phyloP scores from a whole-genome alignment of 1,139 yeast species.

The Zhuliangozyma parablackwelliae region DNA sequence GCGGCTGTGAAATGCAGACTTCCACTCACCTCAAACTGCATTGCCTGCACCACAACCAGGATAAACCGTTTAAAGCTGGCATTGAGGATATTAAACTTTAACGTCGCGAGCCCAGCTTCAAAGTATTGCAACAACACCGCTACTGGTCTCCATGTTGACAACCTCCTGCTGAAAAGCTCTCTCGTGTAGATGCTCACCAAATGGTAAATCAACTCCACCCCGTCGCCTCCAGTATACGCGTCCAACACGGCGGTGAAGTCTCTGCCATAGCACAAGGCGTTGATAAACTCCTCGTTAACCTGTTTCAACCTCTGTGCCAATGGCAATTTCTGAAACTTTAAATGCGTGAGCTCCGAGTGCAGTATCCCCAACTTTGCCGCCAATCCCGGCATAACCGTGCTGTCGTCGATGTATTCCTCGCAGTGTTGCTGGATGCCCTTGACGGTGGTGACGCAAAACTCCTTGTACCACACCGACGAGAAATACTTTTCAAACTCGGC shows the following conservation, averaged over 20 bases:
- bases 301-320: constrained; percentile 20
- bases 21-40: no score
- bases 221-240: constrained; percentile 20
- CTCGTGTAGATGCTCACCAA: constrained; percentile 27
- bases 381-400: constrained; percentile 14
- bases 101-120: constrained; percentile 11
- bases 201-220: constrained; percentile 24
- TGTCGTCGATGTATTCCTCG: constrained; percentile 13
- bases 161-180: constrained; percentile 16
- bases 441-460: constrained; percentile 25
- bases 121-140: constrained; percentile 21
- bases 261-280: constrained; percentile 19
- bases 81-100: constrained; percentile 16
- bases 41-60: no score
- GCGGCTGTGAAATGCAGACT: no score
- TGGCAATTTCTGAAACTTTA: constrained; percentile 23
- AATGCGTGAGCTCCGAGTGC: constrained; percentile 20
- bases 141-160: constrained; percentile 28
- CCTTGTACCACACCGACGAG: constrained; percentile 22
- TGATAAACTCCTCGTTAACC: constrained; percentile 25
- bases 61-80: constrained; percentile 2
- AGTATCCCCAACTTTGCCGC: constrained; percentile 29
- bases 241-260: constrained; percentile 18
- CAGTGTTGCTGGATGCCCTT: constrained; percentile 22
- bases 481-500: constrained; percentile 25